Base-by-base conservation (phyloP, 2,329 filamentous ascomycete species). In the Cadophora luteo-olivacea region DNA sequence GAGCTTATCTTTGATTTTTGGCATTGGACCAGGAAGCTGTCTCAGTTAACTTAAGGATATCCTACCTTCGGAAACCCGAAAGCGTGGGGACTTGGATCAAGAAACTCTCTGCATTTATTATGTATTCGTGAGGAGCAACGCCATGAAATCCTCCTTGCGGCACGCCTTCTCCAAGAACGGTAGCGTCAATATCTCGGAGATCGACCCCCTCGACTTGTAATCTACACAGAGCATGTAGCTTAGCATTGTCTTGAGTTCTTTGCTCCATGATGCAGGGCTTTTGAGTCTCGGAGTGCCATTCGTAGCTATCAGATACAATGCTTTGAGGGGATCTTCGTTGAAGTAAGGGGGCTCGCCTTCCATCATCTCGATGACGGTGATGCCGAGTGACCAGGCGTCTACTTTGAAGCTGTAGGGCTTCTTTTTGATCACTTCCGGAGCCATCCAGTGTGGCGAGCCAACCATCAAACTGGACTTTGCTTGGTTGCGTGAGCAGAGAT, bases 281-380 rank as follows among this genome's bases (percentile, higher is more conserved):
- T 98, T 98, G 72, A 99, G 87, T 68, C 94, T 90, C 24, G 96
- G 96, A 2, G 96, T 98, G 73, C 96, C 96, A 82, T 98, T 97
- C 65, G 95, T 99, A 57, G 96, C 95, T 79, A 99, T 99, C 70
- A 99, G 87, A 80, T 97, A 99, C 57, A 99, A 87, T 7, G 96
- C 96, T 85, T 97, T 98, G 67, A 99, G 87, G 0, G 96, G 96
- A 81, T 98, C 95, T 81, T 98, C 96, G 81, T 97, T 98, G 49
- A 98, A 88, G 80, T 99, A 99, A 0, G 96, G 96, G 6, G 96
- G 96, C 81, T 99, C 96, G 22, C 93, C 97, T 80, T 99, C 96
- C 77, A 98, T 98, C 96, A 99, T 97, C 82, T 99, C 96, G 77
- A 99, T 98, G 29, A 96, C 94, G 95, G 98, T 99, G 82, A 99